phyloP scores from a whole-genome alignment of 2,329 filamentous ascomycete species.

The Beauveria pseudobassiana region DNA sequence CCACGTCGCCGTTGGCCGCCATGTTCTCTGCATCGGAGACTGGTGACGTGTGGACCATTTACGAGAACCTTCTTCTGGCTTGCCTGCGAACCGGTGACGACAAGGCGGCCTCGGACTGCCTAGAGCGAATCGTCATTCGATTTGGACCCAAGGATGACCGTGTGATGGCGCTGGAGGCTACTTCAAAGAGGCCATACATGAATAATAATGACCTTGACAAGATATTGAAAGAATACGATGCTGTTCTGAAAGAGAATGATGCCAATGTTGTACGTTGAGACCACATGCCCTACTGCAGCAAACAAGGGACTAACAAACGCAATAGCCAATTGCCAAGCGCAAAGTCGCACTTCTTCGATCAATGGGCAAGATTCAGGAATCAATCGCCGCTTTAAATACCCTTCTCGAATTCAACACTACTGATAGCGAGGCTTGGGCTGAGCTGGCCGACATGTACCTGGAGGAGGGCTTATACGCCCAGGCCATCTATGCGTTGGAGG shows the following conservation, averaged over 20 bases:
- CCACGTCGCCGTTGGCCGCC: constrained; percentile 45
- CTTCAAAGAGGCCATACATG: constrained; percentile 75
- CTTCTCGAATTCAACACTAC: constrained; percentile 79
- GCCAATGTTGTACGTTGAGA: constrained; percentile 39
- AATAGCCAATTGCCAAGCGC: constrained; percentile 77
- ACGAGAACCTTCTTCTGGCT: constrained; percentile 80
- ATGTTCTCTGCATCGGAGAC: constrained; percentile 57
- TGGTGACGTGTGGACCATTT: constrained; percentile 72
- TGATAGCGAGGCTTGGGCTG: constrained; percentile 88
- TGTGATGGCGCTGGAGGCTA: constrained; percentile 73
- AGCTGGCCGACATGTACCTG: constrained; percentile 82
- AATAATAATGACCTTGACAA: constrained; percentile 57
- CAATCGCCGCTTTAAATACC: constrained; percentile 64
- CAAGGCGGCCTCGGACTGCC: constrained; percentile 63
- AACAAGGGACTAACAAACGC: neutral
- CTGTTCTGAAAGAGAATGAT: constrained; percentile 68
- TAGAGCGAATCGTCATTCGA: constrained; percentile 67
- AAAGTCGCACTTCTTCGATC: constrained; percentile 72
- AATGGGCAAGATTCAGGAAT: constrained; percentile 62
- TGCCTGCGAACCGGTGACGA: constrained; percentile 83
- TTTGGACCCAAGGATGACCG: constrained; percentile 83
- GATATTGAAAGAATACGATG: constrained; percentile 71
- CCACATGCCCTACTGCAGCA: neutral
- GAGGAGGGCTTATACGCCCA: constrained; percentile 72
- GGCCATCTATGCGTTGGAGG: constrained; percentile 81